Evolutionary conservation across 331 rosid species (phyloP).

Genomic region (Malus hybrid): DNA sequence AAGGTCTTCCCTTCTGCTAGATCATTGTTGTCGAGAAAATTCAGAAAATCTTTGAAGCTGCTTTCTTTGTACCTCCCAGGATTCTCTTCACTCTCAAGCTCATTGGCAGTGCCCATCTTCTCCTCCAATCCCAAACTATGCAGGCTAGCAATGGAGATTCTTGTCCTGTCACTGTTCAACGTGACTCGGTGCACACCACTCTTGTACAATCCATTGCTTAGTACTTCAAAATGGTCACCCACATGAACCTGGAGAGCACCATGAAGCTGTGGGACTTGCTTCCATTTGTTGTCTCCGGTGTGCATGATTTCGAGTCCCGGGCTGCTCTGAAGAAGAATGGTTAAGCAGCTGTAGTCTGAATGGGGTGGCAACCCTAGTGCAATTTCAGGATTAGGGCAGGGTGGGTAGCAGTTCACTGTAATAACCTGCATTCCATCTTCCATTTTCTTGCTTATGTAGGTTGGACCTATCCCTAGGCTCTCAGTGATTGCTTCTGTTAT

Average conservation of each 20-base stretch:
- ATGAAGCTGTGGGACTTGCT: constrained; percentile 5
- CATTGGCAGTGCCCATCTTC: constrained; percentile 26
- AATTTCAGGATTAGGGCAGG: constrained; percentile 37
- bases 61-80: constrained; percentile 22
- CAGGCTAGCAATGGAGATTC: constrained; percentile 32
- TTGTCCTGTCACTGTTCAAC: constrained; percentile 14
- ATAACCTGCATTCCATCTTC: constrained; percentile 43
- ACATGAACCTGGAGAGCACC: constrained; percentile 27
- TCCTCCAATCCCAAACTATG: constrained; percentile 35
- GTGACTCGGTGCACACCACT: constrained; percentile 24
- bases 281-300: constrained; percentile 14
- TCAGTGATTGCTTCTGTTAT: constrained; percentile 30
- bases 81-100: constrained; percentile 24
- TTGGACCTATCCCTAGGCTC: constrained; percentile 38
- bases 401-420: constrained; percentile 47
- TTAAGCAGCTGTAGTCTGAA: constrained; percentile 47
- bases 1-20: constrained; percentile 37
- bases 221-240: constrained; percentile 40
- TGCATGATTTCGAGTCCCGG: constrained; percentile 32
- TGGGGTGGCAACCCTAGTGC: constrained; percentile 55
- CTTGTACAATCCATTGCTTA: constrained; percentile 32
- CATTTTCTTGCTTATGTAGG: constrained; percentile 19
- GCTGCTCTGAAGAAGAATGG: constrained; percentile 31
- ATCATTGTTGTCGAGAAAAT: constrained; percentile 36
- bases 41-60: constrained; percentile 46